Evolutionary conservation across 1,139 yeast genomes (phyloP).

Genomic region (Suhomyces atakaporum): DNA sequence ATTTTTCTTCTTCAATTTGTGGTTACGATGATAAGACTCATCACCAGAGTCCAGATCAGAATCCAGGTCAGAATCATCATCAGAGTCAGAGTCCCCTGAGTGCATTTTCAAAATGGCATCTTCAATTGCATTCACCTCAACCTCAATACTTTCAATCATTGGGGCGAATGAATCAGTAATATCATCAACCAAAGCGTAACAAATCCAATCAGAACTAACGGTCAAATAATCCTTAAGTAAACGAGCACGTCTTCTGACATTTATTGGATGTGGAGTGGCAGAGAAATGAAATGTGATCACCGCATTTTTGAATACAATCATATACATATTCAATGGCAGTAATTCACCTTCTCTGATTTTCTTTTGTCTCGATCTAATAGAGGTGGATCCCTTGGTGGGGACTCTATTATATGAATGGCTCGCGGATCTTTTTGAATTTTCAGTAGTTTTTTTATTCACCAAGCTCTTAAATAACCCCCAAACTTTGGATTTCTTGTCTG

Average conservation of each 20-base stretch:
- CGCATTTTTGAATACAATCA: conserved; percentile 87
- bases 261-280: conserved; percentile 94
- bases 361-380: conserved; percentile 32
- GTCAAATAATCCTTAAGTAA: conserved; percentile 83
- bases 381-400: conserved; percentile 21
- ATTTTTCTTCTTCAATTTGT: conserved; percentile 3
- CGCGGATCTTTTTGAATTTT: conserved; percentile 1
- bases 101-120: conserved; percentile 89
- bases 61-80: conserved; percentile 26
- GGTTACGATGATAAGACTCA: conserved; percentile 5
- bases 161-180: conserved; percentile 98
- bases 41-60: conserved; percentile 16
- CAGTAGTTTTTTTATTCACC: conserved; percentile 5
- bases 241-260: conserved; percentile 90
- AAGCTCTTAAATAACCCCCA: conserved; percentile 21
- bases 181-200: conserved; percentile 94
- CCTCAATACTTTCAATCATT: conserved; percentile 89
- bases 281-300: conserved; percentile 92
- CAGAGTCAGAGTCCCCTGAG: conserved; percentile 56
- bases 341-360: conserved; percentile 69
- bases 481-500: conserved; percentile 22
- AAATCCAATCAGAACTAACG: conserved; percentile 94
- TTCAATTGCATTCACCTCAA: conserved; percentile 88
- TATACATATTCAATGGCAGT: conserved; percentile 89
- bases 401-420: conserved; percentile 9